Base-by-base conservation (phyloP, 768 basidiomycete genomes). In the Panellus pusillus region DNA sequence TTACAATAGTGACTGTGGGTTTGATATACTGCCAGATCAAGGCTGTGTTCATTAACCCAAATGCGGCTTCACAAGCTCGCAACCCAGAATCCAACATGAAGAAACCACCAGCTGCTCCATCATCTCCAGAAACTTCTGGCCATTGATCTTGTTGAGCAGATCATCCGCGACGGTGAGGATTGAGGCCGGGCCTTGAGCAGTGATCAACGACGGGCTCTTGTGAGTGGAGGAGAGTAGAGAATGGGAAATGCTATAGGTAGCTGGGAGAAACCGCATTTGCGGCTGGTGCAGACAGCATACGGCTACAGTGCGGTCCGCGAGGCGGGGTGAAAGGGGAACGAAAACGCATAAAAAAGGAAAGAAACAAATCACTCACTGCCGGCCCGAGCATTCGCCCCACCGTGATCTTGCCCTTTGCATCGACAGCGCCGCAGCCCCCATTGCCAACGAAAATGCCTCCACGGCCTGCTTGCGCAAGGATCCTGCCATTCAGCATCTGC, bases 111-210 rank as follows among this genome's bases (percentile, higher is more conserved):
- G 81, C 71, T 96, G 93, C 70, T 98, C 97, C 97, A 99, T 99
- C 97, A 99, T 99, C 77, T 99, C 97, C 63, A 99, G 75, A 75
- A 99, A 99, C 76, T 97, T 98, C 65, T 94, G 92, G 2, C 96
- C 96, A 65, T 99, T 95, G 65, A 98, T 98, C 79, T 97, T n/a
- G n/a, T n/a, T 97, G 63, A 99, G 79, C 41, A 99, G 82, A 73
- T 99, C 97, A 66, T 99, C 97, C 42, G 97, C 97, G 48, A 99
- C 96, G 18, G 97, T 99, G 41, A 99, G 79, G 68, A 99, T 98
- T 65, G 94, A 95, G 65, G 92, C 94, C 69, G 87, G 87, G 50
- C 86, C 88, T 24, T 89, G 61, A 50, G 65, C 57, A 61, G 60
- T 52, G 56, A 56, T 44, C 43, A 6, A 11, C 15, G 42, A 39